These are phyloP conservation scores for Aspergillus ochraceoroseus DNA, from an alignment of 2,329 filamentous ascomycete species.

Conservation along the genomic window DNA sequence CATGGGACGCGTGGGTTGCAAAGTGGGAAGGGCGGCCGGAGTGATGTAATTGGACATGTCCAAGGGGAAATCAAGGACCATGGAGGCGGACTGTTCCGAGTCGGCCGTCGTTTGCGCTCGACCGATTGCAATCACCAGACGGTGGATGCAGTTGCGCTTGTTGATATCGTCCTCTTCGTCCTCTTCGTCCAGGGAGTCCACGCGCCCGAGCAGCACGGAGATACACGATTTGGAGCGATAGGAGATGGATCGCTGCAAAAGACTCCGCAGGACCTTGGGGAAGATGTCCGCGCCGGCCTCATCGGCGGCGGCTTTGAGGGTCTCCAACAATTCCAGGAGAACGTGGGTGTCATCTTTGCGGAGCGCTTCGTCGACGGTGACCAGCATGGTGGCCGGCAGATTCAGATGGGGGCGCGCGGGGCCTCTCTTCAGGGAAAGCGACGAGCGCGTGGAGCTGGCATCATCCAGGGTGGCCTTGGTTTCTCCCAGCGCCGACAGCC, in stretches of 20 bases:
- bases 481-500: constrained; percentile 78
- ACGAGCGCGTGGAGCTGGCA: constrained; percentile 63
- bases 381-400: constrained; percentile 55
- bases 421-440: constrained; percentile 67
- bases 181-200: constrained; percentile 71
- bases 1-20: constrained; percentile 58
- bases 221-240: constrained; percentile 71
- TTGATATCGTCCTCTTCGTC: constrained; percentile 93
- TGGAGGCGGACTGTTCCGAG: constrained; percentile 50
- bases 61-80: constrained; percentile 46
- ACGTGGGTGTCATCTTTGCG: constrained; percentile 41
- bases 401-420: constrained; percentile 71
- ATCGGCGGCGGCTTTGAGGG: constrained; percentile 53
- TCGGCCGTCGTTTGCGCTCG: constrained; percentile 59
- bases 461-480: constrained; percentile 72
- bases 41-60: constrained; percentile 71
- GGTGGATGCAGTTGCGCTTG: constrained; percentile 85
- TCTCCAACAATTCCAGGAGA: constrained; percentile 50
- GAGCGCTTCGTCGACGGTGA: constrained; percentile 41
- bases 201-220: constrained; percentile 61
- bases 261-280: constrained; percentile 51
- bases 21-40: constrained; percentile 64
- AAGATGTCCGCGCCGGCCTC: constrained; percentile 61
- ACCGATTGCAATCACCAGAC: constrained; percentile 86
- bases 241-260: constrained; percentile 53